Base-by-base conservation (phyloP, 1,284 basidiomycete genomes). In the Inonotus obliquus region DNA sequence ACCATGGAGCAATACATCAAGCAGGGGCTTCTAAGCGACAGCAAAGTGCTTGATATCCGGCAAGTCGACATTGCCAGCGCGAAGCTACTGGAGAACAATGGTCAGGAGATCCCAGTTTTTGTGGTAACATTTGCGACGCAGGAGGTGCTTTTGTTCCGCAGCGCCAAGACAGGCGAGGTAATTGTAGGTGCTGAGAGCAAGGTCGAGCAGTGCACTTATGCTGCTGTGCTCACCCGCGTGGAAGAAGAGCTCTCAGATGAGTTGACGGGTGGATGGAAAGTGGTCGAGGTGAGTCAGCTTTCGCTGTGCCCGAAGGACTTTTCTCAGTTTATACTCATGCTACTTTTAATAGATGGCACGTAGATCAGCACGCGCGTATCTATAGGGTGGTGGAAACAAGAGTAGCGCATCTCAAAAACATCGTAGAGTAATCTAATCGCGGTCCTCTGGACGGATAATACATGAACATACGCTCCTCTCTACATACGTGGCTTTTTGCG, bases 261-360 rank as follows among this genome's bases (percentile, higher is more conserved):
- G 75, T 80, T 98, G 57, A 99, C 97, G 0, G 94, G 94, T 54
- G 97, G 97, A 10, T 99, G 97, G 97, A 98, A 98, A 76, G 85
- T 99, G 59, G 83, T 98, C 45, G 96, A 98, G 86, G 92, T 95
- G 71, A 63, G 85, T 49, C 37, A 7, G 11, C 14, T 10, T 10
- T 14, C 47, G 41, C 57, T 48, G n/a, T 21, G 17, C 19, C 11
- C 52, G 11, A 25, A 23, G 14, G 4, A 1, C 25, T 7, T 13
- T 4, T 23, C 23, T 23, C n/a, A 5, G 6, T 19, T 17, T 52
- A 13, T 35, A 35, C 32, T 35, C 14, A 27, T 25, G 57, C 4
- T 27, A 13, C 49, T 45, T 37, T 39, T 9, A 51, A 25, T 32
- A 75, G 74, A 75, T 75, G 74, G 75, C 73, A 2, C 75, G 74